Base-by-base conservation (phyloP, 2,329 filamentous ascomycete species). In the Ophiostoma populinum region DNA sequence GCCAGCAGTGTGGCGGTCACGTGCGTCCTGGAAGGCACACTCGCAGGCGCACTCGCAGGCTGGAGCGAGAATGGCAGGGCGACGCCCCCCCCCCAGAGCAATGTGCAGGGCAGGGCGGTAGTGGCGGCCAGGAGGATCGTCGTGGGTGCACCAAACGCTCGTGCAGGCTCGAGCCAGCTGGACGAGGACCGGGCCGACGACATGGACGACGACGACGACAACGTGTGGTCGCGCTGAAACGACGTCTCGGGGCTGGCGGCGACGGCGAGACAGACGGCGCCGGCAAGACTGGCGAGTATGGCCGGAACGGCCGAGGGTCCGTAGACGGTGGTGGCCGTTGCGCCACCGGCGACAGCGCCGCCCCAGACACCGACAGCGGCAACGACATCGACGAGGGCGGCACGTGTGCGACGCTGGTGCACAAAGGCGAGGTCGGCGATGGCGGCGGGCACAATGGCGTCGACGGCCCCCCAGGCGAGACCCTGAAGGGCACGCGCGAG, bases 341-440 rank as follows among this genome's bases (percentile, higher is more conserved):
- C 53, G 51, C 7, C 13, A 8, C 3, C 21, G 20, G 20, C 22
- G 2, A 35, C 32, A 6, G 32, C 54, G 0, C 60, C 54, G 24
- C 67, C 66, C 62, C 67, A 70, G 2, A 61, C 67, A 5, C 60
- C 58, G 8, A 57, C 50, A 8, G 63, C 49, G 16, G 54, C 55
- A 3, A 66, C 48, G 10, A 60, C 45, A 36, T 62, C 58, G 47
- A 63, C 59, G 10, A 63, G 49, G 3, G 62, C 52, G 6, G 64
- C 53, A 12, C 62, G 59, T 2, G 51, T 32, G 13, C 54, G 52
- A 32, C 65, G 59, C 46, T 73, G 59, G 42, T 73, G 67, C 42
- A 69, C 64, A 45, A 67, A 72, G 47, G 61, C 73, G 2, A 63
- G 64, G 43, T 74, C 69, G 31, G 67, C 59, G 32, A 74, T 63